phyloP scores from a whole-genome alignment of 768 basidiomycete species.

The Boletus reticuloceps region DNA sequence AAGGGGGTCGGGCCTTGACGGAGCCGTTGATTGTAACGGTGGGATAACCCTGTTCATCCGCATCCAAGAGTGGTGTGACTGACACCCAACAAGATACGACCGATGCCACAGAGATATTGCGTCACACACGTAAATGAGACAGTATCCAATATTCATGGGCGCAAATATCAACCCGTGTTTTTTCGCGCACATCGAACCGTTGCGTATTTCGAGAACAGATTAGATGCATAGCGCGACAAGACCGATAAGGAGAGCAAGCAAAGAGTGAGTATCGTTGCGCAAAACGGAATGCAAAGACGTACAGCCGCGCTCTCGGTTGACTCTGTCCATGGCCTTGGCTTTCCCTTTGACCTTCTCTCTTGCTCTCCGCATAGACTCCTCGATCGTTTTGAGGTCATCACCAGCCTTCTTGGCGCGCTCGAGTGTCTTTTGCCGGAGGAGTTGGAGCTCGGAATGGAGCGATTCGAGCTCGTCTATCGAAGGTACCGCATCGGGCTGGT shows the following conservation, averaged over 20 bases:
- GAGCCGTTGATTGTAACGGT: conserved; percentile 31
- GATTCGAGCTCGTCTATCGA: conserved; percentile 68
- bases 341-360: conserved; percentile 77
- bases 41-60: conserved; percentile 45
- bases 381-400: conserved; percentile 70
- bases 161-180: background rate
- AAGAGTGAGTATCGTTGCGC: conserved; percentile 10
- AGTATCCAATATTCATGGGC: background rate
- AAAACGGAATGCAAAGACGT: conserved; percentile 38
- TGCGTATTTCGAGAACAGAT: conserved; percentile 4
- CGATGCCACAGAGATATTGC: conserved; percentile 17
- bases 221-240: background rate
- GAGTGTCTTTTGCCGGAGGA: conserved; percentile 50
- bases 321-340: conserved; percentile 64
- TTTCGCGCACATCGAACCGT: conserved; percentile 12
- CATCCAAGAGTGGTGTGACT: conserved; percentile 50
- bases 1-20: conserved; percentile 46
- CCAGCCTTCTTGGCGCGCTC: conserved; percentile 73
- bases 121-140: background rate
- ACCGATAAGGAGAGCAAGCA: conserved; percentile 17
- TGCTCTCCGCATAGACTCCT: conserved; percentile 73
- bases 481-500: conserved; percentile 62
- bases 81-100: background rate
- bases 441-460: conserved; percentile 59
- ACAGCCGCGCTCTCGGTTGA: conserved; percentile 76